These are phyloP conservation scores for Butyriboletus loyo DNA, from an alignment of 768 basidiomycete genomes.

Conservation along the genomic window DNA sequence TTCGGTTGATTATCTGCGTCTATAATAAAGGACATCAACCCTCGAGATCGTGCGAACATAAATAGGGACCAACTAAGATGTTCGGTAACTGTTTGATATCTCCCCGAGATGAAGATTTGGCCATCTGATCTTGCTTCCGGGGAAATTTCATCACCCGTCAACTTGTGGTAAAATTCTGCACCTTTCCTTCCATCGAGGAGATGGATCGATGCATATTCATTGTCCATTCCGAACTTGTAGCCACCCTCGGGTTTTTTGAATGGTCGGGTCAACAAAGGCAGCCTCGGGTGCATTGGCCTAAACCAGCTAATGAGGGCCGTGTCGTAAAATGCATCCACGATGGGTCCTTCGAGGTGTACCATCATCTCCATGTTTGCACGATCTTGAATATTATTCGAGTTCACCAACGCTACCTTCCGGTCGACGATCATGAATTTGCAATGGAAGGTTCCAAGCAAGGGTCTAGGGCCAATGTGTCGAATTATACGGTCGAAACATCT, in stretches of 20 bases:
- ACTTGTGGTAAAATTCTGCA: conserved; percentile 23
- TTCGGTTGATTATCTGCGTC: conserved; percentile 36
- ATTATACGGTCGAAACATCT: not conserved
- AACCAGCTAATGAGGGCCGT: conserved; percentile 63
- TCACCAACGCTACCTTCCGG: conserved; percentile 60
- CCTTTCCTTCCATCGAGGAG: conserved; percentile 27
- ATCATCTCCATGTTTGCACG: conserved; percentile 56
- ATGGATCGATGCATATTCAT: conserved; percentile 27
- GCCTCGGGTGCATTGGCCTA: conserved; percentile 43
- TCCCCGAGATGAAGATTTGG: conserved; percentile 29
- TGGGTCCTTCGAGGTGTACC: conserved; percentile 66
- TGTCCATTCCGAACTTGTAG: conserved; percentile 40
- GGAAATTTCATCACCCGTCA: conserved; percentile 12
- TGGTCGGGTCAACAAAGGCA: conserved; percentile 39
- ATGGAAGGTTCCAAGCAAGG: conserved; percentile 66
- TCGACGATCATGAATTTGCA: conserved; percentile 70
- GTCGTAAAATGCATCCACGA: conserved; percentile 70
- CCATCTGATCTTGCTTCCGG: conserved; percentile 5
- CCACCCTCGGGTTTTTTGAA: conserved; percentile 30
- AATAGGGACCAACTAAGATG: conserved; percentile 35
- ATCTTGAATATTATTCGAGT: conserved; percentile 69
- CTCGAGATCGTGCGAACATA: not conserved
- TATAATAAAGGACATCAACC: conserved; percentile 16
- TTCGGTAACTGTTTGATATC: conserved; percentile 37
- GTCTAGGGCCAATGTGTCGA: conserved; percentile 25